Percentiles rank a stretch among this genome's conserved stretches.
Conservation (phyloP, 2,329 filamentous ascomycete genomes). For the Colletotrichum orchidophilum region DNA sequence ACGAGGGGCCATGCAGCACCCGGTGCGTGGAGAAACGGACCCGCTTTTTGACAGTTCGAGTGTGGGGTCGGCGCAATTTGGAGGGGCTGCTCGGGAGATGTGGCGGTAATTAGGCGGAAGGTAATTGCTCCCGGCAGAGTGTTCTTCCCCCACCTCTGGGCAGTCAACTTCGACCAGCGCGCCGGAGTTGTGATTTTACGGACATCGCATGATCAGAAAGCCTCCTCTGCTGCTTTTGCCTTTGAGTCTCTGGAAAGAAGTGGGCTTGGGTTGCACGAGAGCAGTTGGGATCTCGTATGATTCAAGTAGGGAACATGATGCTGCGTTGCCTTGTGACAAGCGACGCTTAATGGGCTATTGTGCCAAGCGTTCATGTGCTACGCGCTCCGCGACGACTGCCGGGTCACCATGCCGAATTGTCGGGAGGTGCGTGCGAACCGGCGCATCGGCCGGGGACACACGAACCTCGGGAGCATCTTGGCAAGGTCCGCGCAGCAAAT, state of each 20-base stretch:
- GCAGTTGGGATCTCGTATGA: neutral
- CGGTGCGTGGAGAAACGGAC: slow-evolving; percentile 17
- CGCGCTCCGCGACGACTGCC: neutral
- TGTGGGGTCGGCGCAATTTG: slow-evolving; percentile 17
- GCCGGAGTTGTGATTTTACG: slow-evolving; percentile 27
- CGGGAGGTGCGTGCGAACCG: neutral
- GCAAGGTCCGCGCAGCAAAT: neutral
- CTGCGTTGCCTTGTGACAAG: neutral
- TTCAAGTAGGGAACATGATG: neutral
- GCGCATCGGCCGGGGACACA: neutral
- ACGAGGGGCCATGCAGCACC: slow-evolving; percentile 20
- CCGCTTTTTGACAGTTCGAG: neutral
- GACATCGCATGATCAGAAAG: neutral
- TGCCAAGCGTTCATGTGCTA: neutral
- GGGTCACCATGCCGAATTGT: neutral
- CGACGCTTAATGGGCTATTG: neutral
- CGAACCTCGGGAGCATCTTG: neutral
- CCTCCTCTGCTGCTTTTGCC: neutral
- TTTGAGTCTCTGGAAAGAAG: neutral
- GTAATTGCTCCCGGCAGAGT: slow-evolving; percentile 24
- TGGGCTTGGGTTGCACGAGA: neutral
- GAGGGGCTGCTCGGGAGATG: slow-evolving; percentile 30
- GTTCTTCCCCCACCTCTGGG: slow-evolving; percentile 19
- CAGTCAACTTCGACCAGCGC: neutral
- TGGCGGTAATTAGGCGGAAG: slow-evolving; percentile 27